These are phyloP conservation scores for Sclerotinia nivalis DNA, from an alignment of 2,329 filamentous ascomycete genomes.

Conservation along the genomic window DNA sequence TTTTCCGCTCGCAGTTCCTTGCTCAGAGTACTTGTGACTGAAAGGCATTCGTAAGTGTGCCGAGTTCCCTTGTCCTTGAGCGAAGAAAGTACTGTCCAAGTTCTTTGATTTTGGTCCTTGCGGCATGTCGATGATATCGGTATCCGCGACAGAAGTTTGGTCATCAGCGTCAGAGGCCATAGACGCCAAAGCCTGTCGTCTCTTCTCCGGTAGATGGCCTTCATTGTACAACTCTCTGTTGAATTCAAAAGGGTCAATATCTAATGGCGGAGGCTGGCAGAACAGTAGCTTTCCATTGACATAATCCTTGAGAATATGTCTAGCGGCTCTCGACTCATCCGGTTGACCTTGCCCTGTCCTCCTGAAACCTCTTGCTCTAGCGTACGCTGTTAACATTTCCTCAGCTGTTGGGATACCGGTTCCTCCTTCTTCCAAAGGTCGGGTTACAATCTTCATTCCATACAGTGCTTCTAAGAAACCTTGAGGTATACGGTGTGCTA, in stretches of 20 bases:
- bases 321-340: slow-evolving; percentile 87
- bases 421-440: slow-evolving; percentile 87
- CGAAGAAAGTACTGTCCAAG: slow-evolving; percentile 91
- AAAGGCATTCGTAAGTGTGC: slow-evolving; percentile 79
- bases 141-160: slow-evolving; percentile 45
- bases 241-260: slow-evolving; percentile 73
- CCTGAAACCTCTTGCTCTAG: slow-evolving; percentile 83
- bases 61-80: slow-evolving; percentile 57
- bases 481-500: slow-evolving; percentile 83
- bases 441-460: slow-evolving; percentile 81
- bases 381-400: slow-evolving; percentile 84
- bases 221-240: slow-evolving; percentile 88
- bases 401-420: slow-evolving; percentile 82
- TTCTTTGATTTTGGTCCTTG: slow-evolving; percentile 72
- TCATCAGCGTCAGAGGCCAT: slow-evolving; percentile 42
- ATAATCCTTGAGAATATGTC: slow-evolving; percentile 93
- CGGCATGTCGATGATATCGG: slow-evolving; percentile 54
- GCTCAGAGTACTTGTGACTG: slow-evolving; percentile 84
- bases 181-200: slow-evolving; percentile 63
- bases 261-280: slow-evolving; percentile 79
- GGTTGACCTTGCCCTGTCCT: slow-evolving; percentile 88
- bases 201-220: slow-evolving; percentile 77
- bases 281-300: slow-evolving; percentile 94
- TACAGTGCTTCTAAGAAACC: slow-evolving; percentile 89
- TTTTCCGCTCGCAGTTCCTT: slow-evolving; percentile 66